Base-by-base conservation (phyloP, 2,329 filamentous ascomycete species). In the Tolypocladium cylindrosporum region DNA sequence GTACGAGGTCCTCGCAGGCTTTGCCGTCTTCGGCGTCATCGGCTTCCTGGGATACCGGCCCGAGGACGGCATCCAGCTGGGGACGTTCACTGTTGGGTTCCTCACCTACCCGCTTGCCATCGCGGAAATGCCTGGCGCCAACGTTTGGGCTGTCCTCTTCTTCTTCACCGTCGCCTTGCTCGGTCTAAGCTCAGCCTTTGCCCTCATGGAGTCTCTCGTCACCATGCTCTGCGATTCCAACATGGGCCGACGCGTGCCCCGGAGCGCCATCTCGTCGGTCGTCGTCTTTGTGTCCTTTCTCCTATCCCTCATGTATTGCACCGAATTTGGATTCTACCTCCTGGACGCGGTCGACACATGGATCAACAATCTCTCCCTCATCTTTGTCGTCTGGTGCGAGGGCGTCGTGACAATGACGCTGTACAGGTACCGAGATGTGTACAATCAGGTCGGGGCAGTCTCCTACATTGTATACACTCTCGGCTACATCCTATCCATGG, bases 291-390 rank as follows among this genome's bases (percentile, higher is more conserved):
- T 76, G 0, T 79, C 74, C 0, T 79, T 77, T 53, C 68, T 81
- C 1, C 70, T 81, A 53, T 79, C 76, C 14, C 66, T 83, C 2
- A 74, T 78, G 0, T 83, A 82, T 61, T 81, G 79, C 65, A 81
- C 79, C 0, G 71, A 0, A 4, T 48, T 48, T 2, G 45, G 45
- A 2, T 82, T 79, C 63, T 76, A 77, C 57, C 68, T 79, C 0
- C 70, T 82, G 0, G 76, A 80, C 57, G 79, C 78, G 0, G 72
- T 82, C 4, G 80, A 83, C 55, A 69, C 74, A 11, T 82, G 75
- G 71, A 73, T 81, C 61, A 82, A 81, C 64, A 78, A 82, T 55
- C 63, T 80, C 3, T 69, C 75, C 13, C 68, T 83, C 13, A 73
- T 82, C 59, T 76, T 83, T 64, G 74, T 81, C 50, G 72, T 83